Percentiles rank a stretch among this genome's conserved stretches.
These are phyloP conservation scores for Astrothelium macrocarpum DNA, from an alignment of 495 filamentous ascomycete genomes.

Conservation along the genomic window DNA sequence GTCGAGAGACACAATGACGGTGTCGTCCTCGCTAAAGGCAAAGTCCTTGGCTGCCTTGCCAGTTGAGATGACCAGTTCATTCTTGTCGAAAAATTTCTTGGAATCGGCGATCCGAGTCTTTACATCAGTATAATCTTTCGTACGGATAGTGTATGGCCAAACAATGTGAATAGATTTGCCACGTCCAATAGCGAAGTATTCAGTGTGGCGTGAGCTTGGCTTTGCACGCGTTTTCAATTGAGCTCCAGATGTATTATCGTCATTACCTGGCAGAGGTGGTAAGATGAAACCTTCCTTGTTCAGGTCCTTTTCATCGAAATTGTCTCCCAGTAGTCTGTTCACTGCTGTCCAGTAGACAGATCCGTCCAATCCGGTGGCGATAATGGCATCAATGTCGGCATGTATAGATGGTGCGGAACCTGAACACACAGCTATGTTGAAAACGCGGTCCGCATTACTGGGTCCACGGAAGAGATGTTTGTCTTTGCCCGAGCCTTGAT, in stretches of 20 bases:
- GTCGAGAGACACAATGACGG: conserved; percentile 85
- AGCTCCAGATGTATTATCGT: conserved; percentile 51
- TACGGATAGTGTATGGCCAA: conserved; percentile 66
- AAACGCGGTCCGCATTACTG: conserved; percentile 77
- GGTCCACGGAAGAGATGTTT: conserved; percentile 66
- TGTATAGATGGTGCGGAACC: conserved; percentile 35
- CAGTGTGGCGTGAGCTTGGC: conserved; percentile 73
- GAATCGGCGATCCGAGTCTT: conserved; percentile 62
- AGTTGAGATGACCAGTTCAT: conserved; percentile 80
- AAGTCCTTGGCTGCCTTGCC: conserved; percentile 99
- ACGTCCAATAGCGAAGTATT: conserved; percentile 88
- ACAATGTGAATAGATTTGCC: conserved; percentile 93
- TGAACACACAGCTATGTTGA: conserved; percentile 77
- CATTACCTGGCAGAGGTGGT: conserved; percentile 45
- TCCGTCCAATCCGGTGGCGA: conserved; percentile 87
- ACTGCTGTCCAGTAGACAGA: conserved; percentile 86
- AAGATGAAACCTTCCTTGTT: conserved; percentile 73
- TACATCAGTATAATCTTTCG: conserved; percentile 54
- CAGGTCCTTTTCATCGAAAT: conserved; percentile 59
- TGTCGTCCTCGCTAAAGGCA: conserved; percentile 92
- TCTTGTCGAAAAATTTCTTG: conserved; percentile 77
- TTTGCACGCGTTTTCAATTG: conserved; percentile 93
- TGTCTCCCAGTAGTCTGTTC: conserved; percentile 57
- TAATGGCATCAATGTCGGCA: conserved; percentile 58
- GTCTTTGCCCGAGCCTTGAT: conserved; percentile 85